These are phyloP conservation scores for Globisporangium abappressorium DNA, from an alignment of 352 stramenopile species.

Conservation along the genomic window DNA sequence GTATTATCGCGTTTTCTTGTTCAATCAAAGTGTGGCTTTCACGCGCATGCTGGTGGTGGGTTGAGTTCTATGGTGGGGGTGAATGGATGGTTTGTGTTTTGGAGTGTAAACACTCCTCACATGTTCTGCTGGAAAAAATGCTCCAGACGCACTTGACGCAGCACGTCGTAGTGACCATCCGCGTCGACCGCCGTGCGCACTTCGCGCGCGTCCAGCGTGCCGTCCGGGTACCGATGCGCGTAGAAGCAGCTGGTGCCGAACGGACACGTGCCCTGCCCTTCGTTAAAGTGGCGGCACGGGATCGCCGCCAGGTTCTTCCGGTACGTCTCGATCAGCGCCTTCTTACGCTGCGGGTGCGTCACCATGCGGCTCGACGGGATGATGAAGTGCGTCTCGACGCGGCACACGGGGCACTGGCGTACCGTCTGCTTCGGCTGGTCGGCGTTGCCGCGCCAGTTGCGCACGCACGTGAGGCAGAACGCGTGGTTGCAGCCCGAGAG, in stretches of 20 bases:
- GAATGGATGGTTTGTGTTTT: background rate
- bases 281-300: slow-evolving; percentile 81
- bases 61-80: background rate
- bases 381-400: slow-evolving; percentile 78
- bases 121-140: slow-evolving; percentile 47
- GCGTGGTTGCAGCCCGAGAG: slow-evolving; percentile 77
- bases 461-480: slow-evolving; percentile 83
- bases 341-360: slow-evolving; percentile 57
- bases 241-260: slow-evolving; percentile 90
- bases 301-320: slow-evolving; percentile 73
- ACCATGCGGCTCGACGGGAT: slow-evolving; percentile 84
- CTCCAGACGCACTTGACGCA: slow-evolving; percentile 70
- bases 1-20: background rate
- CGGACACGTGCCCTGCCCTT: slow-evolving; percentile 75
- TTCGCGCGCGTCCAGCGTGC: slow-evolving; percentile 51
- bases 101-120: slow-evolving; percentile 6
- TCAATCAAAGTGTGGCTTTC: background rate
- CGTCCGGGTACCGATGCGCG: slow-evolving; percentile 68
- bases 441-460: slow-evolving; percentile 64
- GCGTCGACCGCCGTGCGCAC: slow-evolving; percentile 71
- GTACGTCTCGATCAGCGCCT: slow-evolving; percentile 66
- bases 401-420: slow-evolving; percentile 74
- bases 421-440: slow-evolving; percentile 79
- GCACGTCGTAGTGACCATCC: slow-evolving; percentile 72
- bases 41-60: background rate